Base-by-base conservation (phyloP, 2,329 filamentous ascomycete species). In the Metarhizium sp. region DNA sequence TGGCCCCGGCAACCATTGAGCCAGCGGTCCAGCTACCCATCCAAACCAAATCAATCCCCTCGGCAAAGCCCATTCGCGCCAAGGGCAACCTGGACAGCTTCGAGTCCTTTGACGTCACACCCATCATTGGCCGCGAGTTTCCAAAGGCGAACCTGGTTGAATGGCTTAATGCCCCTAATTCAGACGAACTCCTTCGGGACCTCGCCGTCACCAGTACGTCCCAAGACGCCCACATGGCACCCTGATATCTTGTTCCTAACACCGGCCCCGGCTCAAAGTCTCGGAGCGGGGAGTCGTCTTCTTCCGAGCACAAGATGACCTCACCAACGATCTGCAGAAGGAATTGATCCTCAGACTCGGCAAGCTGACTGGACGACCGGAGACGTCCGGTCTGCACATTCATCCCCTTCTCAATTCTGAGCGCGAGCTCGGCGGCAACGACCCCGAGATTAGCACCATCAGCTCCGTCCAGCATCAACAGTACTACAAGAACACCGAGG, bases 261-360 rank as follows among this genome's bases (percentile, higher is more conserved):
- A 6, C 11, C 11, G 7, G 13, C 5, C 16, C 6, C 7, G 6
- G 20, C 34, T 16, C 25, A 46, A 25, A 86, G 84, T 88, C 60
- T 87, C 85, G 1, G 79, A 82, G 57, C 79, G 85, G 0, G 85
- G 85, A 10, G 85, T 88, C 3, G 84, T 88, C 36, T 87, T 88
- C 71, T 86, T 88, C 70, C 79, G 84, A 20, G 76, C 79, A 34
- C 85, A 89, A 59, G 25, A 25, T 25, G 74, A 85, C 63, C 68
- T 87, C 42, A 78, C 76, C 59, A 78, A 86, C 63, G 80, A 82
- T 1, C 75, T 85, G 2, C 84, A 87, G 62, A 89, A 89, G 69
- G 72, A 83, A 54, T 74, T 89, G 0, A 80, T 83, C 20, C 76
- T 85, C 50, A 74, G 78, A 0, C 75, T 86, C 1, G 83, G 83